Evolutionary conservation across 164 flowering plant species (phyloP), one percentile per base, ranked within the genome.

Genomic region (Stephania cephalantha): DNA sequence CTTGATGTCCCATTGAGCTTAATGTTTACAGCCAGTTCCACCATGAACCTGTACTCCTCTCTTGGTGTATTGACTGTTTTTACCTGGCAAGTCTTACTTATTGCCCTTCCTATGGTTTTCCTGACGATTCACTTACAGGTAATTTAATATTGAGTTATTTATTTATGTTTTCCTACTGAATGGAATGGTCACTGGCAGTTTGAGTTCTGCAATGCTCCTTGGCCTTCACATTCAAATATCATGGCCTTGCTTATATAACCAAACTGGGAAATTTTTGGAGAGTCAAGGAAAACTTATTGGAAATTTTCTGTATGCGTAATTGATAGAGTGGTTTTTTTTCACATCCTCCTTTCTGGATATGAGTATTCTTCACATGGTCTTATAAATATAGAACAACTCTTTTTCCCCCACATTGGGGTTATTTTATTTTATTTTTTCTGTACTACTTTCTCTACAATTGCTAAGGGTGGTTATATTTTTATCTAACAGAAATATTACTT

Each of bases 41-140:
- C 94, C 44, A 76, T 80, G n/a, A 86, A 81, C 68, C 58, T 82
- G 0, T 93, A 81, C 71, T 48, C 81, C 9, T 84, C 77, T 79
- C 85, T 88, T 71, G 86, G 80, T 42, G 85, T 93, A 53, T 44
- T 91, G 81, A 87, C 88, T 76, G 80, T 84, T 73, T 78, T 93
- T 70, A 86, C 92, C 7, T 91, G 95, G 94, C 90, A 87, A 79
- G 88, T 88, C 68, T 74, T 89, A 74, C 87, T 89, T 76, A 84
- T 90, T 76, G 77, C 86, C 55, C 61, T 89, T 55, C 95, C 90
- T 1, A 82, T 87, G 83, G 63, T 93, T 9, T 87, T 76, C 77
- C 71, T 91, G 9, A 80, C 85, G 13, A 79, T 85, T 22, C 79
- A 76, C 3, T 77, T 91, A 71, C 98, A 93, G 96, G 98, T 89